Base-by-base conservation (phyloP, 148 eudicot genomes). In the Nepenthes mirabilis region DNA sequence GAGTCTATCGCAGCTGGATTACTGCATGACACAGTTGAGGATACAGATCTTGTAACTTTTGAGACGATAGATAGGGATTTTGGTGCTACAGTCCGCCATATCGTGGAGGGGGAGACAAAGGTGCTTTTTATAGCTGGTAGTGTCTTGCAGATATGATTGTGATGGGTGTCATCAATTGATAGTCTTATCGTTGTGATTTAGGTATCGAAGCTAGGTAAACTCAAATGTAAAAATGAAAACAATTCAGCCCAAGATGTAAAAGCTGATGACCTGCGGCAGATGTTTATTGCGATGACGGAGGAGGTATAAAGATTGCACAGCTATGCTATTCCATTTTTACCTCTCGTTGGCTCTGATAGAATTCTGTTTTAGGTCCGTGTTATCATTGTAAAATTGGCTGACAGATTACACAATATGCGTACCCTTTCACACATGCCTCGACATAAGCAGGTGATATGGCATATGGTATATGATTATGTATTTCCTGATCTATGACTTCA, bases 61-160 rank as follows among this genome's bases (percentile, higher is more conserved):
- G 97, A 81, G 69, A 72, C 77, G 55, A 89, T 93, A 57, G 97
- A 93, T 68, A 75, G 73, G 52, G 89, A 86, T 35, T 93, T 93
- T 69, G 97, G 99, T 53, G 70, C 84, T 52, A 76, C 96, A 57
- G 99, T 93, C 37, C 91, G 97, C 55, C 87, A 62, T 62, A 93
- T 93, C 68, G 99, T 93, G 35, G 99, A 93, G 84, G 99, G 99
- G 74, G 99, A 93, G 76, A 93, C 99, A 45, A 93, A 93, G 97
- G 96, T 86, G 55, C 57, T 64, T 13, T 43, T 37, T 62, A 47
- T 69, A 14, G 14, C 37, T 59, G 23, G 48, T 37, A 37, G 52
- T 61, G 57, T 64, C 47, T 65, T 49, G 9, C 47, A n/a, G 65
- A 37, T 63, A 10, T 48, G 5, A 36, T 58, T 37, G 36, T 51